These are phyloP conservation scores for Coemansia sp. DNA, from an alignment of 192 early-diverging fungal species.

Conservation along the genomic window DNA sequence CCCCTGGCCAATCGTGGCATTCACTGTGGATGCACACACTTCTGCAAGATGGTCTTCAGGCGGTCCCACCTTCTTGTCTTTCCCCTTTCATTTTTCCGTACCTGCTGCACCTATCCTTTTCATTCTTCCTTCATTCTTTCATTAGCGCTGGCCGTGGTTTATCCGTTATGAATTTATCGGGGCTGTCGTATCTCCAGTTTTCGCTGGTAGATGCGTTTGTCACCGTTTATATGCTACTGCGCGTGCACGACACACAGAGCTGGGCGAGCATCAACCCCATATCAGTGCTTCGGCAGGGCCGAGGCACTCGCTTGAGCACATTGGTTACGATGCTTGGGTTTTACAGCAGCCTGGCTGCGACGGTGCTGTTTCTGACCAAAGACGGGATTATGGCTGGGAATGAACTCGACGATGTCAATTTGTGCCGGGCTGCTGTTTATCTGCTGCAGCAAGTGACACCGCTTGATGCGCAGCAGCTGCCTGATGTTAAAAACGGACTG, in stretches of 20 bases:
- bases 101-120: constrained; percentile 5
- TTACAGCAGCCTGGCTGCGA: constrained; percentile 33
- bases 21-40: neutral
- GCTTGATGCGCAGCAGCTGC: constrained; percentile 27
- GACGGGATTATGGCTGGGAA: constrained; percentile 49
- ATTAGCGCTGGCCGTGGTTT: constrained; percentile 6
- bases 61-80: neutral
- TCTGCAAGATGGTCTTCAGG: neutral
- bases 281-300: constrained; percentile 28
- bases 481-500: constrained; percentile 30
- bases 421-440: constrained; percentile 42
- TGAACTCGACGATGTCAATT: constrained; percentile 43
- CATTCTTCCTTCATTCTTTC: constrained; percentile 1
- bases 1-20: neutral
- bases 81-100: constrained; percentile 11
- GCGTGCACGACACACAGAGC: constrained; percentile 24
- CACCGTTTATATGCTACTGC: constrained; percentile 32
- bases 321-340: constrained; percentile 29
- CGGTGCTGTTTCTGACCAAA: constrained; percentile 32
- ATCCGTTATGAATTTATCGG: constrained; percentile 43
- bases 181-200: constrained; percentile 53
- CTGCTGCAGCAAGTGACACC: constrained; percentile 25
- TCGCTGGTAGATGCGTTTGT: constrained; percentile 48
- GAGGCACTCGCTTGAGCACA: constrained; percentile 17
- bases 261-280: constrained; percentile 43